Evolutionary conservation across 768 basidiomycete species (phyloP).

Genomic region (Suillus variegatus): DNA sequence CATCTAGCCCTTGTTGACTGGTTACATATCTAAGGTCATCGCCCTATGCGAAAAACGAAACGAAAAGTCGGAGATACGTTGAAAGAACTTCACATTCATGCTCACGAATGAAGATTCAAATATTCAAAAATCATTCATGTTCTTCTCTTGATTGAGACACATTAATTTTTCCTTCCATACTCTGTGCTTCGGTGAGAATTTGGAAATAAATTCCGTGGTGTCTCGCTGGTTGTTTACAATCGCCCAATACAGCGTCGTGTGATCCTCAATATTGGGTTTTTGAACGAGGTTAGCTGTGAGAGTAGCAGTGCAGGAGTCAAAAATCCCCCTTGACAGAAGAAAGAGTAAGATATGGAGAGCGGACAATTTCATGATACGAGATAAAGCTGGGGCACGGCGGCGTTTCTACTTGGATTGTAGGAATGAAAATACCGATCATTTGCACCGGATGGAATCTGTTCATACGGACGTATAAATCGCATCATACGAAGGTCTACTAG

Average conservation of each 20-base stretch:
- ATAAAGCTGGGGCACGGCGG: neutral
- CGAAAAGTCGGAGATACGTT: neutral
- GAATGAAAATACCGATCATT: neutral
- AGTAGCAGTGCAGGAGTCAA: neutral
- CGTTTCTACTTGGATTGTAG: neutral
- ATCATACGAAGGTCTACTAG: neutral
- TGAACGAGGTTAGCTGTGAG: neutral
- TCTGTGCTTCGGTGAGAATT: neutral
- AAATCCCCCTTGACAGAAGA: neutral
- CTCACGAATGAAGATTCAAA: neutral
- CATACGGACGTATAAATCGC: neutral
- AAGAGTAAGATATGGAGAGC: neutral
- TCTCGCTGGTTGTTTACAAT: neutral
- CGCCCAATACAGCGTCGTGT: neutral
- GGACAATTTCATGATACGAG: neutral
- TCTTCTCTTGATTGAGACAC: neutral
- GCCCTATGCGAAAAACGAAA: neutral
- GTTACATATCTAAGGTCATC: neutral
- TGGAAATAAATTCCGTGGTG: neutral
- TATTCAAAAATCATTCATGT: no score
- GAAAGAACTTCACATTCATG: neutral
- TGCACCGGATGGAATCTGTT: neutral
- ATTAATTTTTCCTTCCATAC: neutral
- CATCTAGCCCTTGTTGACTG: neutral
- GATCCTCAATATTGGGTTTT: neutral